Percentiles rank a stretch among this genome's conserved stretches.
phyloP scores from a whole-genome alignment of 2,329 filamentous ascomycete species.

The Biscogniauxia sp. region DNA sequence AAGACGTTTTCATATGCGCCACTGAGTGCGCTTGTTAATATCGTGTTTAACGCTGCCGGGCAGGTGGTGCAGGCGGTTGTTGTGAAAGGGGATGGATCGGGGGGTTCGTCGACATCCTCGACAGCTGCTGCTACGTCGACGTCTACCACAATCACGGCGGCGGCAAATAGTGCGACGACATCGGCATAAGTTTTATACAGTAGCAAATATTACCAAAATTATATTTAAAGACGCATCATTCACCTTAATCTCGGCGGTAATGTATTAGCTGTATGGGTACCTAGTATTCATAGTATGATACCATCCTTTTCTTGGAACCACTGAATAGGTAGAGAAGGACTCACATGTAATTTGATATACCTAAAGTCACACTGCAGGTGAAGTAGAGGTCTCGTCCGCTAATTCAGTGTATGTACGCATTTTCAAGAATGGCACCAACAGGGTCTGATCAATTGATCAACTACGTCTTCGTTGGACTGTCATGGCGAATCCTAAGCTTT shows the following conservation, averaged over 20 bases:
- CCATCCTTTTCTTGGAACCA: too few species aligned
- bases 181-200: background rate
- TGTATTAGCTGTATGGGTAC: too few species aligned
- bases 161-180: background rate
- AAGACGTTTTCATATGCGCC: conserved; percentile 48
- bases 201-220: background rate
- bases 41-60: conserved; percentile 47
- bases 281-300: too few species aligned
- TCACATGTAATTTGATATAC: too few species aligned
- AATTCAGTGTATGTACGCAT: too few species aligned
- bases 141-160: background rate
- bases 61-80: conserved; percentile 48
- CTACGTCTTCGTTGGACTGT: background rate
- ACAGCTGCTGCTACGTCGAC: background rate
- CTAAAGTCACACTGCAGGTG: too few species aligned
- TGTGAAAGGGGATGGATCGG: conserved; percentile 3
- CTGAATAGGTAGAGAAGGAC: too few species aligned
- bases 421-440: too few species aligned
- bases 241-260: too few species aligned
- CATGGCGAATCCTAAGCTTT: conserved; percentile 7
- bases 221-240: too few species aligned
- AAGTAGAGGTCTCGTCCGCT: too few species aligned
- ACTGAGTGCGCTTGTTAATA: conserved; percentile 46
- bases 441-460: too few species aligned
- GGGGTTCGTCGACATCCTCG: background rate